A percentile compares a stretch with the other conserved stretches of the same genome.
Evolutionary conservation across 768 basidiomycete genomes (phyloP).

Genomic region (Lentinus brumalis): DNA sequence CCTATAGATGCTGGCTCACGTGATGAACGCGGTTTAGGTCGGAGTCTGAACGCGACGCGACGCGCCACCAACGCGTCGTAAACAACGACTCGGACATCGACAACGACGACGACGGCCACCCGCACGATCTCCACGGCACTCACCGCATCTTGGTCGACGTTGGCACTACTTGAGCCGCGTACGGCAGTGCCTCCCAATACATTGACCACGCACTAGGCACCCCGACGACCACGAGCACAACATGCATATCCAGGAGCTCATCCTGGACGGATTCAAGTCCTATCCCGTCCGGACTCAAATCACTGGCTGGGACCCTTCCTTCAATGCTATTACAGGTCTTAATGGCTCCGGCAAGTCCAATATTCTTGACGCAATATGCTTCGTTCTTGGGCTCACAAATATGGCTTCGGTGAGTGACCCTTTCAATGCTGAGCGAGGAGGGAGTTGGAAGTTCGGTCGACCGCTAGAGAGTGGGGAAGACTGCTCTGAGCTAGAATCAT

Average conservation of each 20-base stretch:
- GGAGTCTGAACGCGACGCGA: conserved; percentile 17
- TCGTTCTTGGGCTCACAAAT: conserved; percentile 96
- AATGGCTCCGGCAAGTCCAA: conserved; percentile 99
- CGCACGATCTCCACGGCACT: no score
- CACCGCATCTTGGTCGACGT: not conserved
- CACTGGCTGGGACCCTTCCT: conserved; percentile 95
- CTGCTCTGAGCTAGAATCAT: no score
- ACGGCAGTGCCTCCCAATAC: not conserved
- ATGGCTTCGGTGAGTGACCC: conserved; percentile 72
- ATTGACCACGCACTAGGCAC: not conserved
- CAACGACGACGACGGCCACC: not conserved
- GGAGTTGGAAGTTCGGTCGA: no score
- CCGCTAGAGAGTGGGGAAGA: no score
- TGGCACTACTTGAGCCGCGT: not conserved
- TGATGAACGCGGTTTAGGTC: no score
- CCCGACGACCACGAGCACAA: conserved; percentile 14
- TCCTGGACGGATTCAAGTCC: conserved; percentile 97
- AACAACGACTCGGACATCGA: not conserved
- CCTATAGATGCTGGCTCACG: no score
- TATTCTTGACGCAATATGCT: conserved; percentile 98
- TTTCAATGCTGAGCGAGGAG: not conserved
- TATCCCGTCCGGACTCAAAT: conserved; percentile 97
- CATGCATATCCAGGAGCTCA: conserved; percentile 95
- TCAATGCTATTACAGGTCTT: conserved; percentile 97
- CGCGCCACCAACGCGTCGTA: conserved; percentile 18